Evolutionary conservation across 2,329 filamentous ascomycete species (phyloP), one percentile per base, ranked within the genome.

Genomic region (Trichoderma afroharzianum): DNA sequence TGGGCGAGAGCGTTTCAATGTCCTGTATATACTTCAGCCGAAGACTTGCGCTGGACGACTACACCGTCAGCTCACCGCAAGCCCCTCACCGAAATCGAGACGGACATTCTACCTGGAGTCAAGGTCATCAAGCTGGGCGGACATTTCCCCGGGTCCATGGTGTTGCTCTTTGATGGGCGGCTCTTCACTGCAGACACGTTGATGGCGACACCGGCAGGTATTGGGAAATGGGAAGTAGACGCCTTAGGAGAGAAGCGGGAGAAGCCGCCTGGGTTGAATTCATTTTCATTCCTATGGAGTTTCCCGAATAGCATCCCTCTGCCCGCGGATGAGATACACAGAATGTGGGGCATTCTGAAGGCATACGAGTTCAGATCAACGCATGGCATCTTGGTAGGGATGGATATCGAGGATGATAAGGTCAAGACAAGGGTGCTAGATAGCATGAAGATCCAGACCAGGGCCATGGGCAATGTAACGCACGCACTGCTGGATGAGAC

Each of bases 181-280:
- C 81, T 96, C n/a, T 86, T 95, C 72, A 86, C 94, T 71, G 93
- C 93, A 6, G 93, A 97, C 80, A 93, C 92, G 3, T 86, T 96
- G 62, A 85, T 93, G 74, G 92, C 90, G 28, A 91, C 92, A 4
- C 91, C 92, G 0, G 85, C 85, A 4, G 87, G 87, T 0, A 72
- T 87, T 4, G 79, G 80, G 0, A 74, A 73, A n/a, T 88, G 86
- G 85, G 79, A 80, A 0, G 77, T 79, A 11, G 83, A 88, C 66
- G 78, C 76, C 9, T 21, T 82, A 11, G 83, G 83, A 1, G 75
- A 69, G 0, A 69, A 78, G 53, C 77, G 84, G 4, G 58, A 74
- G 15, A 74, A 82, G 59, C 87, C 86, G 0, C 67, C 73, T 3
- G 85, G 83, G 0, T 78, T 86, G 75, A 88, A 86, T 75, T 85